Base-by-base conservation (phyloP, 208 protist genomes). In the Leishmania lainsoni region DNA sequence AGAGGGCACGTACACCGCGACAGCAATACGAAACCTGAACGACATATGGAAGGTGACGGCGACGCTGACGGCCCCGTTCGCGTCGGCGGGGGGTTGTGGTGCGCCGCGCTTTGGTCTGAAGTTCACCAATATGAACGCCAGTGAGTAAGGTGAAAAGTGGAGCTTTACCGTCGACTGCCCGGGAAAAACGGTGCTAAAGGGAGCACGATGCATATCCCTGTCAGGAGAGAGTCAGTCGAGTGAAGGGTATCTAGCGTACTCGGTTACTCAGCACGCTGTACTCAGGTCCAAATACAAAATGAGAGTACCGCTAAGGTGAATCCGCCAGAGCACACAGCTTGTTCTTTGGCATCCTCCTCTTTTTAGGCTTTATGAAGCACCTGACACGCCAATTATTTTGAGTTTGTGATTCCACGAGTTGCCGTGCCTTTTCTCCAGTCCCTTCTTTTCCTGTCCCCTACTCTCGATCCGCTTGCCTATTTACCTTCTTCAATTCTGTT, bases 11-110 rank as follows among this genome's bases (percentile, higher is more conserved):
- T 85, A 73, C 68, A 92, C 87, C 8, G 14, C 91, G 9, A 87
- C 82, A 22, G 45, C 87, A 1, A 87, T 89, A 45, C 89, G 90
- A n/a, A 92, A 92, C 75, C 42, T 95, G 32, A 78, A 79, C 52
- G 87, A 90, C 65, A 91, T 90, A 5, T 93, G 90, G 89, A 94
- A 94, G 81, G 14, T 96, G 10, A 86, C 85, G 16, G 54, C 90
- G 42, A 87, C 83, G n/a, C 83, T 78, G 77, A 92, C 90, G 6
- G 70, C 79, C 0, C 81, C 86, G 29, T 59, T 89, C n/a, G 45
- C 59, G 0, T 20, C 29, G 3, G n/a, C n/a, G 39, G 72, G 45
- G 35, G 83, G 80, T 45, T 66, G 54, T 8, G 20, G 42, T 1
- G 56, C 48, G 63, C 84, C 84, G 17, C 70, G 81, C 20, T 89